A percentile compares a stretch with the other conserved stretches of the same genome.
Evolutionary conservation across 345 rosid species (phyloP).

Genomic region (Pugionium cornutum): DNA sequence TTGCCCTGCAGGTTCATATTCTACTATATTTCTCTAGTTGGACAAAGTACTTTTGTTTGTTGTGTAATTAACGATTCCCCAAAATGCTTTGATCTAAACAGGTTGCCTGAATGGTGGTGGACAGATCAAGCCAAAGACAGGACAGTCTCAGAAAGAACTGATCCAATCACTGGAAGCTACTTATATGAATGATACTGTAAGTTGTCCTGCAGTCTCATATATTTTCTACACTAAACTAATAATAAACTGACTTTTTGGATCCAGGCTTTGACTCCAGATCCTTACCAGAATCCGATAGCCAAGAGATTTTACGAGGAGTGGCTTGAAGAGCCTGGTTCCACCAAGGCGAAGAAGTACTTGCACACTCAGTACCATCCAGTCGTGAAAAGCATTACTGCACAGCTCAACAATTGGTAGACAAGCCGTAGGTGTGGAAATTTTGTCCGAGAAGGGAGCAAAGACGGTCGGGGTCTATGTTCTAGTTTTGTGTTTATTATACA

Average conservation of each 20-base stretch:
- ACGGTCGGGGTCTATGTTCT: neutral
- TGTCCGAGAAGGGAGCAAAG: slow-evolving; percentile 18
- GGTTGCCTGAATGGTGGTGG: slow-evolving; percentile 98
- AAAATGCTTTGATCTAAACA: slow-evolving; percentile 27
- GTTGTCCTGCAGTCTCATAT: slow-evolving; percentile 19
- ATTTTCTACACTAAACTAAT: slow-evolving; percentile 2
- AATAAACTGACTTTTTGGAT: slow-evolving; percentile 19
- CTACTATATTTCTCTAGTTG: slow-evolving; percentile 7
- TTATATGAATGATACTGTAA: slow-evolving; percentile 71
- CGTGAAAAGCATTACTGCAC: slow-evolving; percentile 68
- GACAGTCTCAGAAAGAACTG: slow-evolving; percentile 77
- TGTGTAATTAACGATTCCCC: neutral
- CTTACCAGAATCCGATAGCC: slow-evolving; percentile 70
- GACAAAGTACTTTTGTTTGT: neutral
- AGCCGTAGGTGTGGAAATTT: slow-evolving; percentile 5
- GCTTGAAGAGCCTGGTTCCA: slow-evolving; percentile 87
- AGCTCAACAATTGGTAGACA: slow-evolving; percentile 78
- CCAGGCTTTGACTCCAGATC: slow-evolving; percentile 66
- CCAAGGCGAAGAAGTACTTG: slow-evolving; percentile 64
- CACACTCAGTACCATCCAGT: slow-evolving; percentile 88
- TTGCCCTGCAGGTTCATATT: slow-evolving; percentile 78
- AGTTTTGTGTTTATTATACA: slow-evolving; percentile 1
- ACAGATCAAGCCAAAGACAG: slow-evolving; percentile 84
- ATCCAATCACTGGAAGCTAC: slow-evolving; percentile 61
- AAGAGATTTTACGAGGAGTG: slow-evolving; percentile 70